Evolutionary conservation across 139 green algal species (phyloP).

Genomic region (Gonium pectorale): DNA sequence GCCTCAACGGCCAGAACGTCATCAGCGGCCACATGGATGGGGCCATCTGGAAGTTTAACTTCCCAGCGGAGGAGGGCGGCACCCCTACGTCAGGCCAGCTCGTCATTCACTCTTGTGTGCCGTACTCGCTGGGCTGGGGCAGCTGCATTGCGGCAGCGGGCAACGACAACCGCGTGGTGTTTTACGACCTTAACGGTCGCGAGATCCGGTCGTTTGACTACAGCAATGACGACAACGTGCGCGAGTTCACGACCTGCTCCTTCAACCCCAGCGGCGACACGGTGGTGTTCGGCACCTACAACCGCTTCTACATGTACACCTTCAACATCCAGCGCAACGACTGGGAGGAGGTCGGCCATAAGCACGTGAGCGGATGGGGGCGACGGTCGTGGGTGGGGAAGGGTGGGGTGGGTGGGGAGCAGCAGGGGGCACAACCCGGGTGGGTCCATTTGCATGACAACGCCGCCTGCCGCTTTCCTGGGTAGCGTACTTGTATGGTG

Average conservation of each 20-base stretch:
- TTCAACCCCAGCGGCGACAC: slow-evolving; percentile 83
- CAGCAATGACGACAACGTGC: slow-evolving; percentile 58
- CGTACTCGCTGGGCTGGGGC: slow-evolving; percentile 78
- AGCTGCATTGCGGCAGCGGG: slow-evolving; percentile 69
- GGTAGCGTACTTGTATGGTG: too few species aligned
- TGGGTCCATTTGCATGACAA: too few species aligned
- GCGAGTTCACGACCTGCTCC: slow-evolving; percentile 66
- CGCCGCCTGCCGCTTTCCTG: too few species aligned
- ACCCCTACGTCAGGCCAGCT: slow-evolving; percentile 59
- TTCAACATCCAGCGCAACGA: slow-evolving; percentile 47
- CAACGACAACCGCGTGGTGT: slow-evolving; percentile 79
- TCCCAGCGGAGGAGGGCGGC: slow-evolving; percentile 67
- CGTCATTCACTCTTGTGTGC: slow-evolving; percentile 72
- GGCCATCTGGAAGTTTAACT: slow-evolving; percentile 79
- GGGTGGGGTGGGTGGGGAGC: too few species aligned
- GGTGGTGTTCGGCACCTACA: slow-evolving; percentile 76
- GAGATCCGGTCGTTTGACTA: slow-evolving; percentile 77
- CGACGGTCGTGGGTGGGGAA: too few species aligned
- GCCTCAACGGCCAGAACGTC: slow-evolving; percentile 69
- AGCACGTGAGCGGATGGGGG: slow-evolving; percentile 50
- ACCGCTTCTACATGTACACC: slow-evolving; percentile 77
- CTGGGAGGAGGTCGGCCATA: slow-evolving; percentile 67
- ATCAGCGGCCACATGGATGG: slow-evolving; percentile 81
- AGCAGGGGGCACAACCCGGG: too few species aligned
- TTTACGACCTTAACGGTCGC: slow-evolving; percentile 73